Evolutionary conservation across 2,329 filamentous ascomycete species (phyloP).

Genomic region (Cadophora sp.): DNA sequence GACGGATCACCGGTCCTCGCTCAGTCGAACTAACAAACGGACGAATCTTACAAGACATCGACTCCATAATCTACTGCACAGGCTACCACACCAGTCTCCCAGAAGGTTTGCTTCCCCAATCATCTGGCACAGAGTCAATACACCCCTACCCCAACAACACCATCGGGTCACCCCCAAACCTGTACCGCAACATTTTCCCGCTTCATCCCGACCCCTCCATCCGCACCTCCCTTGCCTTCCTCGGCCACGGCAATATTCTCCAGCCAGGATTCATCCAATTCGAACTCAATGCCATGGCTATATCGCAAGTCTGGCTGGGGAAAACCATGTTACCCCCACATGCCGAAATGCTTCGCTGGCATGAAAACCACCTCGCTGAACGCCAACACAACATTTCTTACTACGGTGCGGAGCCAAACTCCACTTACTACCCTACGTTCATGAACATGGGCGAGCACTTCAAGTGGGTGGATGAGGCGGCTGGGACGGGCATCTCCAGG

Average conservation of each 20-base stretch:
- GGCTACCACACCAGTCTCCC: constrained; percentile 13
- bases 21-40: constrained; percentile 12
- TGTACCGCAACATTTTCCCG: constrained; percentile 18
- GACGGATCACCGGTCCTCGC: background rate
- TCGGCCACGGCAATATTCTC: background rate
- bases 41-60: constrained; percentile 3
- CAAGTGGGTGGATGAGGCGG: constrained; percentile 8
- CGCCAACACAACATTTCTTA: background rate
- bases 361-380: background rate
- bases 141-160: constrained; percentile 11
- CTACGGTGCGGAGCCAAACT: background rate
- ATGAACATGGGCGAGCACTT: constrained; percentile 11
- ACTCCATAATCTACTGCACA: constrained; percentile 16
- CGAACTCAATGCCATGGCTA: constrained; percentile 14
- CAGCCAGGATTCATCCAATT: constrained; percentile 9
- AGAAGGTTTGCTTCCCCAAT: background rate
- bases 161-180: background rate
- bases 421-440: constrained; percentile 12
- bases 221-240: constrained; percentile 10
- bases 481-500: constrained; percentile 1
- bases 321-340: constrained; percentile 3
- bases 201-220: constrained; percentile 10
- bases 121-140: background rate
- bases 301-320: constrained; percentile 7
- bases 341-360: background rate